phyloP scores from a whole-genome alignment of 225 moss, liverwort and hornwort species.

The Rhytidiadelphus loreus region DNA sequence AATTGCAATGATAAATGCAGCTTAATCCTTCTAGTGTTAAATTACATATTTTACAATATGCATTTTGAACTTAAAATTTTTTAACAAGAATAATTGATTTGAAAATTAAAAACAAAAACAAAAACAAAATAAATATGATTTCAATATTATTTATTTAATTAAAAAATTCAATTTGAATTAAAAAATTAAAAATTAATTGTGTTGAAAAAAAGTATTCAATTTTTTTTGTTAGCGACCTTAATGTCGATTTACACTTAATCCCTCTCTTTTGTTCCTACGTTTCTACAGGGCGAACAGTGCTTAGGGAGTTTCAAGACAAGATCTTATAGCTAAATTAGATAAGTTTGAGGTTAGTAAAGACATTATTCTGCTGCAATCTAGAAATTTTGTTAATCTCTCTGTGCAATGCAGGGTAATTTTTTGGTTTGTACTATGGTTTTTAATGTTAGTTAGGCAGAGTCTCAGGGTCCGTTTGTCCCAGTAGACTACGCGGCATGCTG shows the following conservation, averaged over 20 bases:
- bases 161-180: no score
- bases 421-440: not conserved
- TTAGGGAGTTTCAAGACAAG: conserved; percentile 42
- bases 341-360: conserved; percentile 54
- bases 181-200: no score
- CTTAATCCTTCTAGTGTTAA: no score
- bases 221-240: not conserved
- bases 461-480: not conserved
- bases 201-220: no score
- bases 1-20: no score
- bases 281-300: conserved; percentile 52
- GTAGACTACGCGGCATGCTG: not conserved
- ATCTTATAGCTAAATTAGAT: conserved; percentile 42
- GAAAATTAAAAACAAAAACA: no score
- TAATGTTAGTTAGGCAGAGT: not conserved
- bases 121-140: no score
- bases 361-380: not conserved
- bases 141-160: no score
- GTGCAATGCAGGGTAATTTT: not conserved
- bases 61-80: no score
- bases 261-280: not conserved
- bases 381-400: not conserved
- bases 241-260: not conserved
- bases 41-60: no score
- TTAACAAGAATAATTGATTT: no score